Evolutionary conservation across 768 basidiomycete genomes (phyloP), one percentile per base, ranked within the genome.

Genomic region (Cubamyces lactineus): DNA sequence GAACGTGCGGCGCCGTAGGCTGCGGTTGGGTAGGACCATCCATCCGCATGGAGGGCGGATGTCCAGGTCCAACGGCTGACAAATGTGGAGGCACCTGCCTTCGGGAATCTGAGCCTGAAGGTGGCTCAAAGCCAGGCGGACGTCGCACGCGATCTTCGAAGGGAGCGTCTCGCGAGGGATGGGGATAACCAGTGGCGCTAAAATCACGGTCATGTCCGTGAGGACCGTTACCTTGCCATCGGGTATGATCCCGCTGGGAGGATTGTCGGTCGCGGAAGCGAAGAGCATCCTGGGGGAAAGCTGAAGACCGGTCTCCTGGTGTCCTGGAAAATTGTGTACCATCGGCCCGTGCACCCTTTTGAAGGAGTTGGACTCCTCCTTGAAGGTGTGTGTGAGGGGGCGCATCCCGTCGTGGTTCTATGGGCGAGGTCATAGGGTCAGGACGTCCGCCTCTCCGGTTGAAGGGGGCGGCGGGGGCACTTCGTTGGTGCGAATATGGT

Each of bases 11-110:
- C 17, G 28, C 61, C 34, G 46, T 19, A 19, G 21, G 56, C 34
- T 26, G 62, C 53, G 79, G 74, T 48, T 77, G 77, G 40, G 76
- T 7, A 3, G 47, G 57, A 3, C 16, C 40, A 5, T 59, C 62
- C 2, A 46, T 42, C 12, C 57, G 62, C 17, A 39, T 12, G 2
- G 57, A 23, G 12, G 57, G 57, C 28, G 49, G 30, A 26, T 56
- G 47, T 4, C 50, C 42, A 3, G 57, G 34, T 1, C 42, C 50
- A 4, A 55, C 21, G 15, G 50, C 55, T 24, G 79, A 71, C 41
- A 87, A 70, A 70, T 87, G 88, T 13, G 87, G 85, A 5, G 86
- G 87, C 1, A 84, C 69, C 64, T 86, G 85, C 34, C 86, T 50
- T 12, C 63, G 58, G 42, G 55, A 41, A n/a, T 60, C 58, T 2